phyloP scores from a whole-genome alignment of 306 rosid species.

The Senna siamea region DNA sequence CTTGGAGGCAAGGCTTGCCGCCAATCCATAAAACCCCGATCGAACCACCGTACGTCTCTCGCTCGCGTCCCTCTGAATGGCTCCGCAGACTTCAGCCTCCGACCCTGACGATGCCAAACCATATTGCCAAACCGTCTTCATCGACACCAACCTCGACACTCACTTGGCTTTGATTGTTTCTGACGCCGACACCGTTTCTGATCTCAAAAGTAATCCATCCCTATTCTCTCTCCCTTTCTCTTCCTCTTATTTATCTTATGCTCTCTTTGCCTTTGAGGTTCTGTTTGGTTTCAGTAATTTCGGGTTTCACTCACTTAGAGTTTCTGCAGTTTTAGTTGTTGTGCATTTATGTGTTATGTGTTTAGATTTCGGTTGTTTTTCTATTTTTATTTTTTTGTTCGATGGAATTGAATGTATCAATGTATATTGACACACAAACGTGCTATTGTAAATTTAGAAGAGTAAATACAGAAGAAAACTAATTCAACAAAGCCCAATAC shows the following conservation, averaged over 20 bases:
- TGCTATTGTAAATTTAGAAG: neutral
- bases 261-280: neutral
- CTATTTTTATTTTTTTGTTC: neutral
- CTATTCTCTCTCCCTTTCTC: neutral
- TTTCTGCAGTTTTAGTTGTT: no score
- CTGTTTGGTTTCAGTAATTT: neutral
- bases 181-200: constrained; percentile 55
- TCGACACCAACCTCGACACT: constrained; percentile 75
- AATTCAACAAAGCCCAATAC: neutral
- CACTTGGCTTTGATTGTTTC: constrained; percentile 62
- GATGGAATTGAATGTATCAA: neutral
- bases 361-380: neutral
- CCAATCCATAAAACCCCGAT: constrained; percentile 8
- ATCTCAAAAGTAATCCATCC: constrained; percentile 62
- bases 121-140: constrained; percentile 45
- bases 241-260: neutral
- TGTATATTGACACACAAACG: neutral
- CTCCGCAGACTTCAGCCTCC: neutral
- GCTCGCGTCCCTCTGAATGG: constrained; percentile 30
- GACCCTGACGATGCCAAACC: neutral
- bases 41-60: neutral
- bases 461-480: neutral
- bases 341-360: neutral
- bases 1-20: neutral
- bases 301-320: neutral